Conservation (phyloP, 306 rosid genomes). For the Oxytropis ochrocephala region DNA sequence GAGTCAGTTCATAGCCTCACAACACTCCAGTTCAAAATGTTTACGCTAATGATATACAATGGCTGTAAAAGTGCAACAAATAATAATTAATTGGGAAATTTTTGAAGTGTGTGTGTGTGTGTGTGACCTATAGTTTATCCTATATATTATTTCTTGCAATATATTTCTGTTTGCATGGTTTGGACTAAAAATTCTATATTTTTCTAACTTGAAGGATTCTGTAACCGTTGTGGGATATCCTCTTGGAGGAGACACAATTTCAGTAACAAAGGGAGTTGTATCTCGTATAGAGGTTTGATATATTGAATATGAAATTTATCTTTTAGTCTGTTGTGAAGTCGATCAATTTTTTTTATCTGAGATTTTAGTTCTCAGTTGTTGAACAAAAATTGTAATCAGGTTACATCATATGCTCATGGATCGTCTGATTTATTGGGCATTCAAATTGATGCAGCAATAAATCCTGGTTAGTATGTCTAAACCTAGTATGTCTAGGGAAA, state of each 20-base stretch:
- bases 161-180: background rate
- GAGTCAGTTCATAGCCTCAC: too few species aligned
- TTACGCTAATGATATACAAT: too few species aligned
- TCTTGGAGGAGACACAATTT: constrained; percentile 98
- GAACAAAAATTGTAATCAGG: constrained; percentile 51
- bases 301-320: constrained; percentile 5
- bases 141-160: background rate
- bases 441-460: constrained; percentile 98
- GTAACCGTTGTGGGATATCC: constrained; percentile 99
- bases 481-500: background rate
- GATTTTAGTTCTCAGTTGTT: constrained; percentile 12
- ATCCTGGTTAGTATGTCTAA: constrained; percentile 71
- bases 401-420: constrained; percentile 95
- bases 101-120: background rate
- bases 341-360: background rate
- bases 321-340: background rate
- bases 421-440: constrained; percentile 94
- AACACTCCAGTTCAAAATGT: too few species aligned
- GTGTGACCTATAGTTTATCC: background rate
- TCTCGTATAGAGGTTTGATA: constrained; percentile 90
- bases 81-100: background rate
- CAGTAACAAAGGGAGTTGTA: constrained; percentile 97
- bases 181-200: constrained; percentile 2
- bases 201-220: constrained; percentile 67
- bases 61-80: background rate